phyloP scores from a whole-genome alignment of 106 monocot genomes.

The Dendrobium chrysotoxum region DNA sequence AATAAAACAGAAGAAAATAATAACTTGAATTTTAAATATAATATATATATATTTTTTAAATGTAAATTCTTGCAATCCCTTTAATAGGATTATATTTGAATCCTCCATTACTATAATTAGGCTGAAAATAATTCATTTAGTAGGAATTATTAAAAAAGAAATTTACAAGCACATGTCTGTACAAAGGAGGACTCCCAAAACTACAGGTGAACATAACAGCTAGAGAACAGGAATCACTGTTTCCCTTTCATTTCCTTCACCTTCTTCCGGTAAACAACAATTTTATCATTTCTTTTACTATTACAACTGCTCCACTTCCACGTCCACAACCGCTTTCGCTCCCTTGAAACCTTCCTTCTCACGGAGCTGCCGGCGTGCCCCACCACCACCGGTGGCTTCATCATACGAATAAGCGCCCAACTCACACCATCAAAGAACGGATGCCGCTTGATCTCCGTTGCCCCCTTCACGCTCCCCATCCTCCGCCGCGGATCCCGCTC shows the following conservation, averaged over 20 bases:
- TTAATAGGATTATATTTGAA: no score
- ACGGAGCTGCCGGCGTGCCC: slow-evolving; percentile 1
- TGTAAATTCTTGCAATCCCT: no score
- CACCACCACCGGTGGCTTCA: slow-evolving; percentile 32
- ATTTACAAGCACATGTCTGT: background rate
- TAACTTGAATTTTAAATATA: no score
- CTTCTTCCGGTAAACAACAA: background rate
- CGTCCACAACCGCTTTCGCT: background rate
- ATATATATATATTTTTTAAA: no score
- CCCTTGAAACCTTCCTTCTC: background rate
- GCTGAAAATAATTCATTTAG: no score
- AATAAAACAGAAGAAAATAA: no score
- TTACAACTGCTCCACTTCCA: slow-evolving; percentile 13
- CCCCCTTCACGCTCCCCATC: slow-evolving; percentile 49
- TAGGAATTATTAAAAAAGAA: no score
- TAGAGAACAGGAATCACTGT: background rate
- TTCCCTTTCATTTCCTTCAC: no score
- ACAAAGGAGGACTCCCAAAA: background rate
- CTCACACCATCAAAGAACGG: slow-evolving; percentile 51
- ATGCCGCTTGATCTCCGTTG: slow-evolving; percentile 77
- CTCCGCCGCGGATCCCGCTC: slow-evolving; percentile 47
- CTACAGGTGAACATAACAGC: background rate
- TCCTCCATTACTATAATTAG: no score
- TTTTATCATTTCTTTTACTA: background rate
- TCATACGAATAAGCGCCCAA: slow-evolving; percentile 57